A percentile compares a stretch with the other conserved stretches of the same genome.
Conservation (phyloP, 352 stramenopile genomes). For the Phytophthora meadii region DNA sequence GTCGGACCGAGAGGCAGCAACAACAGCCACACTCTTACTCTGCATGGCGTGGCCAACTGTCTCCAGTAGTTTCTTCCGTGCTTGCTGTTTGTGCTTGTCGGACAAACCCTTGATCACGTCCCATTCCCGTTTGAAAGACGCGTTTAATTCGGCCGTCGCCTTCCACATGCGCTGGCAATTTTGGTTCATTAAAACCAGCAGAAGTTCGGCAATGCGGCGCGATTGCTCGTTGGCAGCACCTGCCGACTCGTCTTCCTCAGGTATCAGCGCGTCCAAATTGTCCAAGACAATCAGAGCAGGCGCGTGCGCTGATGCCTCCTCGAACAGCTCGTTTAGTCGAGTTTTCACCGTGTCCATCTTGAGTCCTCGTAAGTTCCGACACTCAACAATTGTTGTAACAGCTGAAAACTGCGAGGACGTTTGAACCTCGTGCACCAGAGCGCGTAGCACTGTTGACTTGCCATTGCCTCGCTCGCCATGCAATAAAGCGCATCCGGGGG, state of each 20-base stretch:
- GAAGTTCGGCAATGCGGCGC: conserved; percentile 80
- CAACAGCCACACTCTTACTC: conserved; percentile 67
- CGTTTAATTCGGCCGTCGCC: conserved; percentile 60
- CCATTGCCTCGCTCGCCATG: conserved; percentile 79
- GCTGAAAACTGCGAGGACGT: conserved; percentile 44
- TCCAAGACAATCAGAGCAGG: conserved; percentile 80
- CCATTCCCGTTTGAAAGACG: conserved; percentile 52
- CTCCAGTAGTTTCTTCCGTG: conserved; percentile 48
- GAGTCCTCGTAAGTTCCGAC: conserved; percentile 75
- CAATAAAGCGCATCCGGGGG: conserved; percentile 69
- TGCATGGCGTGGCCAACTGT: conserved; percentile 64
- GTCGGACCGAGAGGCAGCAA: conserved; percentile 66
- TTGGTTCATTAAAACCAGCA: conserved; percentile 69
- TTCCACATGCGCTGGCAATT: conserved; percentile 66
- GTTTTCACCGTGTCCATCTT: conserved; percentile 89
- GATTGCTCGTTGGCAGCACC: conserved; percentile 86
- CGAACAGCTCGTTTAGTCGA: conserved; percentile 65
- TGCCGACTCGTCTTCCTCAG: conserved; percentile 78
- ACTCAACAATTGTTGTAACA: conserved; percentile 63
- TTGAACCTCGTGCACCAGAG: conserved; percentile 50
- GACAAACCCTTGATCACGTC: conserved; percentile 35
- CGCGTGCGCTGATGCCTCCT: conserved; percentile 49
- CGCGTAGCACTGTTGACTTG: conserved; percentile 76
- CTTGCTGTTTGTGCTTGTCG: conserved; percentile 18
- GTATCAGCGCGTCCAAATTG: conserved; percentile 85